Evolutionary conservation across 2,329 filamentous ascomycete genomes (phyloP), one percentile per base, ranked within the genome.

Genomic region (Penicillium oxalicum): DNA sequence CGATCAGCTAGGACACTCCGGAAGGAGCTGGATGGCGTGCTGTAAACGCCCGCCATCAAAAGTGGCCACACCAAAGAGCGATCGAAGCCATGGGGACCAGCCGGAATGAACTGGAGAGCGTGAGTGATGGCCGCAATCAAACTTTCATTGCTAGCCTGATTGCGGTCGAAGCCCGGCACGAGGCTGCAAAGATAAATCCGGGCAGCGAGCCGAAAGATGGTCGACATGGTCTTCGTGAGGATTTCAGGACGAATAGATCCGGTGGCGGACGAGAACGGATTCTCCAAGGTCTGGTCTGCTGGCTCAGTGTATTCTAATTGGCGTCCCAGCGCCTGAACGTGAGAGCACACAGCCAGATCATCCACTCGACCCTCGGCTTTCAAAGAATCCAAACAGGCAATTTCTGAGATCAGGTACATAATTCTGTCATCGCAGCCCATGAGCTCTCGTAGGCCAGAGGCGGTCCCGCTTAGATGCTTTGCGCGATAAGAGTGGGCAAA

Each of bases 321-420:
- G 62, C 87, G 81, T 40, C 88, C 91, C 5, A 97, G 82, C n/a
- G 86, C 83, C 53, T 86, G 84, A 35, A 97, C 89, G 70, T 96
- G 91, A 52, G 87, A 81, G 79, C 91, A 96, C 38, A 97, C 82
- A 44, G 83, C 82, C 56, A 93, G 84, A 63, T 93, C 85, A 59
- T 95, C 87, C 60, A 77, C 59, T 74, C 93, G 89, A 59, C 87
- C 87, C 51, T 87, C 82, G 35, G 77, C 74, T 76, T 93, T 94
- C 56, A 96, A 81, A 3, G 88, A 87, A 69, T 97, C 93, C 45
- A 98, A 82, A 70, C 93, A 97, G 47, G 91, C 88, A 61, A 97
- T 95, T 73, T 98, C 93, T 1, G 90, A 95, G 67, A 98, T 95
- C 61, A 97, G 78, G 70, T 95, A 97, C 90, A 98, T 96, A 71